A percentile compares a stretch with the other conserved stretches of the same genome.
These are phyloP conservation scores for Lyophyllum atratum DNA, from an alignment of 768 basidiomycete genomes.

Conservation along the genomic window DNA sequence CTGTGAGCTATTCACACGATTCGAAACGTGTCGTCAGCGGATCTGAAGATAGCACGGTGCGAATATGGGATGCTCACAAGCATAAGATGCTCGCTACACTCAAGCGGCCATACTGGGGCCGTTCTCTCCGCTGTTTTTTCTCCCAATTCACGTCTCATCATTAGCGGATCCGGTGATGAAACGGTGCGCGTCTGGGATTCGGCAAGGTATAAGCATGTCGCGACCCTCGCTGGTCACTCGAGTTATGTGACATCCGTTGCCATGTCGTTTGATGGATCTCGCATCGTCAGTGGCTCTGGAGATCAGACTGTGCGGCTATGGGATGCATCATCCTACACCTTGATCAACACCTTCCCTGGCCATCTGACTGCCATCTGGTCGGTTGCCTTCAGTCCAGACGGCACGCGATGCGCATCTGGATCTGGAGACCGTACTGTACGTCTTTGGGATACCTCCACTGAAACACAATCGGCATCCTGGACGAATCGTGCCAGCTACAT, in stretches of 20 bases:
- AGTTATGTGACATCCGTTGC: slow-evolving; percentile 12
- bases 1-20: slow-evolving; percentile 11
- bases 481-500: slow-evolving; percentile 7
- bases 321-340: slow-evolving; percentile 5
- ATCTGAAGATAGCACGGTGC: slow-evolving; percentile 14
- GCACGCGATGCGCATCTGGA: slow-evolving; percentile 9
- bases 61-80: slow-evolving; percentile 9
- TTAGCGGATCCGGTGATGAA: slow-evolving; percentile 12
- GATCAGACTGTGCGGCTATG: slow-evolving; percentile 12
- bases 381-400: slow-evolving; percentile 10
- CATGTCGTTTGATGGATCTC: slow-evolving; percentile 6
- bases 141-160: slow-evolving; percentile 4
- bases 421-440: slow-evolving; percentile 9
- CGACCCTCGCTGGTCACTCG: slow-evolving; percentile 9
- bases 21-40: slow-evolving; percentile 4
- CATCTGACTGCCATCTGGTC: slow-evolving; percentile 8
- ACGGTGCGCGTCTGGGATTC: slow-evolving; percentile 9
- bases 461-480: slow-evolving; percentile 1
- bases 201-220: slow-evolving; percentile 2
- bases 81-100: not conserved
- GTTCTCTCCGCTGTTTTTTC: slow-evolving; percentile 5
- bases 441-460: slow-evolving; percentile 13
- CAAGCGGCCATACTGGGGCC: slow-evolving; percentile 6
- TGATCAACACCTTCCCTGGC: slow-evolving; percentile 3
- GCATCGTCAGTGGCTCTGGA: slow-evolving; percentile 7